A percentile compares a stretch with the other conserved stretches of the same genome.
phyloP scores from a whole-genome alignment of 1,284 basidiomycete genomes.

The Boletus semigastroideus region DNA sequence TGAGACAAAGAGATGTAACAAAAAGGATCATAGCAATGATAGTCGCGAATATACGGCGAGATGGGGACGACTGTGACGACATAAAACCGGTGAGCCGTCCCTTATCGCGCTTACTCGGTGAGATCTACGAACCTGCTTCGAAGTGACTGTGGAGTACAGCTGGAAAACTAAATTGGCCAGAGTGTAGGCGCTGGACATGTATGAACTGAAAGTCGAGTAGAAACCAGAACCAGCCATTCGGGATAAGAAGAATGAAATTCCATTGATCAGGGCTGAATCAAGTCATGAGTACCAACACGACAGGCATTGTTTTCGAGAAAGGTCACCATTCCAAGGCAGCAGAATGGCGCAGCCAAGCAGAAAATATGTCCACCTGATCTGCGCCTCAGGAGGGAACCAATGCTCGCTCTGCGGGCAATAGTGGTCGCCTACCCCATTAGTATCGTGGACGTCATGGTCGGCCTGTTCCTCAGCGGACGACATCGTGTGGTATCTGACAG shows the following conservation, averaged over 20 bases:
- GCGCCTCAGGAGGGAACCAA: constrained; percentile 26
- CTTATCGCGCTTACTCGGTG: constrained; percentile 2
- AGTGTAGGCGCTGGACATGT: constrained; percentile 65
- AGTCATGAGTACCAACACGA: background rate
- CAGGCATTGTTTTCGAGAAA: background rate
- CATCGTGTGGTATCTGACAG: constrained; percentile 16
- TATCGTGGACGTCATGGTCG: constrained; percentile 1
- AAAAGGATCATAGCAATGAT: constrained; percentile 46
- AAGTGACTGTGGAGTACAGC: constrained; percentile 65
- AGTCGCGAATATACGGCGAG: constrained; percentile 47
- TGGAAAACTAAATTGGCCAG: constrained; percentile 65
- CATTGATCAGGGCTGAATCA: constrained; percentile 69
- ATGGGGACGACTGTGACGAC: constrained; percentile 41
- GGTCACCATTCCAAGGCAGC: constrained; percentile 77
- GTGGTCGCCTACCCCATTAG: background rate
- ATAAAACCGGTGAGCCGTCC: constrained; percentile 21
- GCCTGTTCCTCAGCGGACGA: constrained; percentile 21
- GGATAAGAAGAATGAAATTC: constrained; percentile 71
- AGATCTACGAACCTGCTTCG: constrained; percentile 56
- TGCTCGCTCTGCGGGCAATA: background rate
- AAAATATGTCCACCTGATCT: constrained; percentile 63
- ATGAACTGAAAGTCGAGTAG: constrained; percentile 64
- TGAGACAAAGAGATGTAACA: constrained; percentile 55
- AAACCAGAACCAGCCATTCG: constrained; percentile 57
- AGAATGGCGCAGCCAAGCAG: constrained; percentile 71